These are phyloP conservation scores for Lipomyces kockii DNA, from an alignment of 805 yeast genomes.

Conservation along the genomic window DNA sequence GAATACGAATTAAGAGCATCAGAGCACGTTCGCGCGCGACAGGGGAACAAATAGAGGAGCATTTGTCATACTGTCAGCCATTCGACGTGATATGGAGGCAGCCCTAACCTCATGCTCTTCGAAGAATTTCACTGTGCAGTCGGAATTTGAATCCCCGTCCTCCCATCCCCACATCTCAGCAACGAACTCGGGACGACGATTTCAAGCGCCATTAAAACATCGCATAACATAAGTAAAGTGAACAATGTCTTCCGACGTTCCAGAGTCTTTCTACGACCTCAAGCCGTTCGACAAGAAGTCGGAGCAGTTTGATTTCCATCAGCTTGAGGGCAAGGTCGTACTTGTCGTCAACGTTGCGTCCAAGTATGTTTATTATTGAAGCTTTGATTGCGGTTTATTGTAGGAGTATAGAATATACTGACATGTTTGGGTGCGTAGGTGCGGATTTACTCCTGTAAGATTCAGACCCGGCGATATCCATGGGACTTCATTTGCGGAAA, in stretches of 20 bases:
- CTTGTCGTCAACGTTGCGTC: conserved; percentile 87
- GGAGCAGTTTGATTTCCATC: conserved; percentile 60
- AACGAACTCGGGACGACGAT: neutral
- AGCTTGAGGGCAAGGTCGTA: conserved; percentile 79
- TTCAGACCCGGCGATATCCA: neutral
- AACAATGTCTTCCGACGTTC: neutral
- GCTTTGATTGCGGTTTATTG: no score
- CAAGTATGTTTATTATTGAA: conserved; percentile 54
- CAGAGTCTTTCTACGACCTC: conserved; percentile 61
- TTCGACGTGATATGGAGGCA: neutral
- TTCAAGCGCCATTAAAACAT: neutral
- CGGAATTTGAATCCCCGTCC: no score
- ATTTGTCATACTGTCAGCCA: no score
- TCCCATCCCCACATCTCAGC: neutral
- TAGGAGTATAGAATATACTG: neutral
- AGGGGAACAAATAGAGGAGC: no score
- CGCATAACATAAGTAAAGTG: neutral
- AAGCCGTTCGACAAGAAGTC: conserved; percentile 66
- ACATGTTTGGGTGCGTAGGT: conserved; percentile 18
- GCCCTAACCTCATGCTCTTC: neutral
- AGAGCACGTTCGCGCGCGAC: no score
- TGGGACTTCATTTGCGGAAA: neutral
- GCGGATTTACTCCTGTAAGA: conserved; percentile 41
- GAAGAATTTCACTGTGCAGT: no score
- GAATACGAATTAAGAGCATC: no score